Base-by-base conservation (phyloP, 805 yeast genomes). In the Aciculoconidium aculeatum region DNA sequence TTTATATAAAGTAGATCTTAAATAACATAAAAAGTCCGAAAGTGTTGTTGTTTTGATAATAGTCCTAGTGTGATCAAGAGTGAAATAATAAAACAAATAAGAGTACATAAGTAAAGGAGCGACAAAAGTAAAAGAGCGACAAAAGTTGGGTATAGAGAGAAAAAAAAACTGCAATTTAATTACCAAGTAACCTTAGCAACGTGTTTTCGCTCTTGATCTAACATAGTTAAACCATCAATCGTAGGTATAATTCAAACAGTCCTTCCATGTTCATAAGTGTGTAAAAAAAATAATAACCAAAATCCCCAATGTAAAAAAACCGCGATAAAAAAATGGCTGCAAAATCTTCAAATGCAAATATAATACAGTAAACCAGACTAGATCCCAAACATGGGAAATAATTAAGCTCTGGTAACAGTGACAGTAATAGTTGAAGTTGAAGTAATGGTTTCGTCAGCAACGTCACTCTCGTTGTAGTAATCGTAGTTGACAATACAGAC, bases 351-450 rank as follows among this genome's bases (percentile, higher is more conserved):
- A 8, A n/a, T 6, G 6, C 10, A 20, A 20, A 20, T n/a, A 11
- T n/a, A 20, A 11, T 20, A 11, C 12, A 11, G 5, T 5, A n/a
- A 12, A 20, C 12, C 22, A 20, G 11, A 20, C 22, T 20, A 20
- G 5, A n/a, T 20, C 11, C 9, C 11, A 8, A 8, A 8, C 6
- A n/a, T 6, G 6, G 11, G 5, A 20, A 12, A 11, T 21, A 23
- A 11, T 29, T 25, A 39, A n/a, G 31, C 29, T 17, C 18, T 19
- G 15, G 70, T 55, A 21, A 64, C 51, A 3, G 70, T 55, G 5
- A 53, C 39, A 14, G 67, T 53, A n/a, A 61, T 40, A 5, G 67
- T 54, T 12, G 64, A 49, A 8, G 71, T 62, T 16, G 56, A 48
- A 10, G 67, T 61, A 14, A 34, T 39, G 11, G 28, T 30, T 29